phyloP scores from a whole-genome alignment of 768 basidiomycete genomes.

The Strobilomyces confusus region DNA sequence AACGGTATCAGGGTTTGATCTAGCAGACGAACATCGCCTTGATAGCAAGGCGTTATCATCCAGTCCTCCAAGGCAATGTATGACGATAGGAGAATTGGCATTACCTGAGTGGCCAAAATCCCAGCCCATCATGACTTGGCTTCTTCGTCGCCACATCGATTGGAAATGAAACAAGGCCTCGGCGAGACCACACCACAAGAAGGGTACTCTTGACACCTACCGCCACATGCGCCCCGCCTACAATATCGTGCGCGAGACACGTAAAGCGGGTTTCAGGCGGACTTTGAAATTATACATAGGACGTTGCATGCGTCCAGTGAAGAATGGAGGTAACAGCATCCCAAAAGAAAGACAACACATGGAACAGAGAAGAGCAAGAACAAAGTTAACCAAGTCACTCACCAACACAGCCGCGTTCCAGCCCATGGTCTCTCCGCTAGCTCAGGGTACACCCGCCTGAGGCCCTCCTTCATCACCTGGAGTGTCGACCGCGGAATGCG shows the following conservation, averaged over 20 bases:
- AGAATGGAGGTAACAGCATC: not conserved
- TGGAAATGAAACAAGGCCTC: not conserved
- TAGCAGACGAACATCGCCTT: not conserved
- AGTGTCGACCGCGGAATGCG: constrained; percentile 62
- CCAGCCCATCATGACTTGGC: not conserved
- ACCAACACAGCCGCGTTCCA: constrained; percentile 87
- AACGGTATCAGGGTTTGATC: not conserved
- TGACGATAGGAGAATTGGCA: not conserved
- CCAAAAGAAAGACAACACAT: not conserved
- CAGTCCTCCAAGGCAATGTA: not conserved
- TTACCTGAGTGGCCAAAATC: not conserved
- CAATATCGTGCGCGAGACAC: not conserved
- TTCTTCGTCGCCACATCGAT: not conserved
- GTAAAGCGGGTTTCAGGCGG: not conserved
- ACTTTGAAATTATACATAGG: not conserved
- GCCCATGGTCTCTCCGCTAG: constrained; percentile 69
- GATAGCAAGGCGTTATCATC: not conserved
- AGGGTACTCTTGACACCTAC: not conserved
- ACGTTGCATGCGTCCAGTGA: not conserved
- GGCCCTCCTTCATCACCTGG: constrained; percentile 43
- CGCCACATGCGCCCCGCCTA: not conserved
- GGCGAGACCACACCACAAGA: not conserved
- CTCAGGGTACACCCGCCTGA: constrained; percentile 68
- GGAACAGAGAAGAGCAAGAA: not conserved
- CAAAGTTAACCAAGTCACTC: constrained; percentile 20